phyloP scores from a whole-genome alignment of 2,329 filamentous ascomycete genomes.

The Aspergillus vadensis region DNA sequence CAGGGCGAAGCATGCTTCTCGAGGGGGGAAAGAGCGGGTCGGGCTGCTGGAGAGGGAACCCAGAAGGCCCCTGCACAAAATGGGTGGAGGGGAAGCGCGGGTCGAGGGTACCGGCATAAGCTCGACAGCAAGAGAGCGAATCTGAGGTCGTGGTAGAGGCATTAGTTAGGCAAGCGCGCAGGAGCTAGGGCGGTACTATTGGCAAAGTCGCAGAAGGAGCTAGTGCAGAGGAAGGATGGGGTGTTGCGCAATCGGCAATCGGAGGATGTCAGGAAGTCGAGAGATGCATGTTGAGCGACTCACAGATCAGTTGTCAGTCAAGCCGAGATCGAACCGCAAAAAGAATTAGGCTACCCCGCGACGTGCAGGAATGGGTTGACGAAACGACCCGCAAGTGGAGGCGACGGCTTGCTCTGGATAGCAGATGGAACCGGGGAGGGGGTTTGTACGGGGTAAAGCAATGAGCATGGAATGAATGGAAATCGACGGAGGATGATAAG shows the following conservation, averaged over 20 bases:
- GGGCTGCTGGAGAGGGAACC: conserved; percentile 8
- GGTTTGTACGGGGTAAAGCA: not conserved
- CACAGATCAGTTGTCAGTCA: conserved; percentile 7
- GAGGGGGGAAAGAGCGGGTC: conserved; percentile 10
- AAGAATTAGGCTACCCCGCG: not conserved
- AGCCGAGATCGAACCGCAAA: not conserved
- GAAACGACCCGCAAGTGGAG: conserved; percentile 22
- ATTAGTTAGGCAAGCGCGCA: conserved; percentile 17
- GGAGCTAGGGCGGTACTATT: conserved; percentile 5
- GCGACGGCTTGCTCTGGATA: conserved; percentile 8
- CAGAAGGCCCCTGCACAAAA: conserved; percentile 10
- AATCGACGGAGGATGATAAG: not conserved
- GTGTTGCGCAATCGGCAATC: not conserved
- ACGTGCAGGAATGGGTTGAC: not conserved
- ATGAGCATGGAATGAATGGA: not conserved
- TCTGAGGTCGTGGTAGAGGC: conserved; percentile 12
- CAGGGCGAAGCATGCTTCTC: conserved; percentile 27
- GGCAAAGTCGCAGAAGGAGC: conserved; percentile 4
- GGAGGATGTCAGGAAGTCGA: not conserved
- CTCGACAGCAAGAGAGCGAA: conserved; percentile 5
- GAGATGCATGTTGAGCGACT: conserved; percentile 4
- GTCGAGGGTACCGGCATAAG: conserved; percentile 9
- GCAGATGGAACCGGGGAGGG: not conserved
- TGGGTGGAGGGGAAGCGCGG: conserved; percentile 3
- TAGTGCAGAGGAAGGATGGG: not conserved